A percentile compares a stretch with the other conserved stretches of the same genome.
Evolutionary conservation across 768 basidiomycete species (phyloP).

Genomic region (Tephrocybe sp.): DNA sequence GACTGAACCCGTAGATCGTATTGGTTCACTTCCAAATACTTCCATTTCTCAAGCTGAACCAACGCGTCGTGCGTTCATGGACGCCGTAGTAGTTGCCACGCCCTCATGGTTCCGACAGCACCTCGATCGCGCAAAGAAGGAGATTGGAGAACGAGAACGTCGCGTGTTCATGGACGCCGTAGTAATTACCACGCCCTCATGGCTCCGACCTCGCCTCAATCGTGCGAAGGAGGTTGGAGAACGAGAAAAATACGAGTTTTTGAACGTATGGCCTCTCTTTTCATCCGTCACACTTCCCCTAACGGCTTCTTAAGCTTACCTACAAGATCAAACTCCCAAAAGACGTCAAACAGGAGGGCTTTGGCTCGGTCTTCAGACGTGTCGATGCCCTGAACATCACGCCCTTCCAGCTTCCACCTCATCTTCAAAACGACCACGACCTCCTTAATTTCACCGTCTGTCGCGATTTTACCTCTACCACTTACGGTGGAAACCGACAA

Average conservation of each 20-base stretch:
- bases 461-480: conserved; percentile 17
- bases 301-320: conserved; percentile 2
- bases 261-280: conserved; percentile 1
- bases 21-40: no score
- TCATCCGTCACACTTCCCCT: neutral
- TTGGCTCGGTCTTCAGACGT: conserved; percentile 9
- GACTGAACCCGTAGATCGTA: no score
- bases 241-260: neutral
- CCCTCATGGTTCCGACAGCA: neutral
- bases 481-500: conserved; percentile 24
- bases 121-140: neutral
- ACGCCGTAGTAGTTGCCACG: conserved; percentile 1
- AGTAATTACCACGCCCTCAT: neutral
- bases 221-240: neutral
- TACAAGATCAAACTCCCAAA: conserved; percentile 6
- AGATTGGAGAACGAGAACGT: neutral
- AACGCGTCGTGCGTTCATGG: neutral
- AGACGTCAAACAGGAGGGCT: conserved; percentile 2
- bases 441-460: conserved; percentile 4
- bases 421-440: neutral
- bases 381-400: conserved; percentile 6
- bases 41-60: no score
- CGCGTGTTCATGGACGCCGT: conserved; percentile 1
- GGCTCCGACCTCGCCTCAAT: neutral
- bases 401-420: conserved; percentile 1